Evolutionary conservation across 176 grass and related monocot species (phyloP).

Genomic region (Carex cristatella): DNA sequence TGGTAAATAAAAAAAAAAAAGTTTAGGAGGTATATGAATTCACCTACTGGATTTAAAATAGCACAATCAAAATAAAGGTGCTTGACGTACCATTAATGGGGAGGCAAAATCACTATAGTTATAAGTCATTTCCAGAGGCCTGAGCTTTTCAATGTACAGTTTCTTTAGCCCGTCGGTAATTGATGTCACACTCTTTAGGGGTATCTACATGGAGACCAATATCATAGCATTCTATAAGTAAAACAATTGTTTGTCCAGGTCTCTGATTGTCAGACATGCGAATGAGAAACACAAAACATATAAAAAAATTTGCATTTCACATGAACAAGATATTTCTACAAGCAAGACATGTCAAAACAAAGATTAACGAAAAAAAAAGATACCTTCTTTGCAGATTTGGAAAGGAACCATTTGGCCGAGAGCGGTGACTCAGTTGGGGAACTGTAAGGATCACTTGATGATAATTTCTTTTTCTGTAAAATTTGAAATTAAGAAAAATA

Average conservation of each 20-base stretch:
- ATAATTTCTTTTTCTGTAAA: slow-evolving; percentile 15
- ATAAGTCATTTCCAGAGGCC: slow-evolving; percentile 75
- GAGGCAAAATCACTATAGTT: slow-evolving; percentile 67
- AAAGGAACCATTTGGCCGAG: slow-evolving; percentile 72
- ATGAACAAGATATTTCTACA: no score
- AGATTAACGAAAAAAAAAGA: neutral
- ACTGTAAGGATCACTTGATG: neutral
- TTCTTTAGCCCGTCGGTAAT: slow-evolving; percentile 90
- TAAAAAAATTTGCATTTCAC: neutral
- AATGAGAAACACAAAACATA: neutral
- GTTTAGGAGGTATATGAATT: neutral
- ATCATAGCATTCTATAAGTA: neutral
- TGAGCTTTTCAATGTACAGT: slow-evolving; percentile 81
- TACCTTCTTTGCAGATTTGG: slow-evolving; percentile 82
- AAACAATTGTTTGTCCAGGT: neutral
- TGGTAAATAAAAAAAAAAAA: neutral
- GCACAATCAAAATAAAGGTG: neutral
- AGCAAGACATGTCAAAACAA: neutral
- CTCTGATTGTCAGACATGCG: no score
- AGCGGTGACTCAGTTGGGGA: slow-evolving; percentile 29
- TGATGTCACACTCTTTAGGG: slow-evolving; percentile 79
- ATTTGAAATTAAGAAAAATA: neutral
- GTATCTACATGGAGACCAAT: slow-evolving; percentile 38
- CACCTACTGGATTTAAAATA: neutral
- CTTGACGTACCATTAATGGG: slow-evolving; percentile 56